A percentile compares a stretch with the other conserved stretches of the same genome.
phyloP scores from a whole-genome alignment of 768 basidiomycete species.

The Ramaria sp. region DNA sequence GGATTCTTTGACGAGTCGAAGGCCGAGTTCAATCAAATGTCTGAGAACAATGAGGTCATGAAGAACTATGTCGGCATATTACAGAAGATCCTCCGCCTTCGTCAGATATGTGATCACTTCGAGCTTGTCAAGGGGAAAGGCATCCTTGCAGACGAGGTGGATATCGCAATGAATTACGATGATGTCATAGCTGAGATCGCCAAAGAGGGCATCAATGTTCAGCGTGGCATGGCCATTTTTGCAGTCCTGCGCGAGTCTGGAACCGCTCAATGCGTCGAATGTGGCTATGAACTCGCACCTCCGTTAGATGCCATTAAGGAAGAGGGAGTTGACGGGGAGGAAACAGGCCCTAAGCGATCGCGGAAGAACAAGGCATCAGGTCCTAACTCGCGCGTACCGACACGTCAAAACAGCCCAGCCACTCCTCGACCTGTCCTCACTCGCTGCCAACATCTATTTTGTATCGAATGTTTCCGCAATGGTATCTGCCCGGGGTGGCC shows the following conservation, averaged over 20 bases:
- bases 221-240: conserved; percentile 75
- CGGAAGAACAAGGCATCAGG: conserved; percentile 22
- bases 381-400: conserved; percentile 58
- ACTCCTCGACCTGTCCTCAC: conserved; percentile 64
- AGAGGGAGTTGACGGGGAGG: conserved; percentile 40
- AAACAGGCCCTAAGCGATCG: conserved; percentile 38
- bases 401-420: conserved; percentile 64
- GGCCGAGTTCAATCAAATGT: conserved; percentile 81
- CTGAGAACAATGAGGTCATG: conserved; percentile 86
- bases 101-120: conserved; percentile 96
- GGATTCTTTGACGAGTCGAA: conserved; percentile 84
- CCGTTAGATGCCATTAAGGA: conserved; percentile 33
- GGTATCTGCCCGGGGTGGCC: conserved; percentile 80
- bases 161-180: conserved; percentile 55
- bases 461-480: conserved; percentile 71
- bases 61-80: conserved; percentile 98
- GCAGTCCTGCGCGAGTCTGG: conserved; percentile 77
- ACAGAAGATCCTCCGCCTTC: conserved; percentile 89
- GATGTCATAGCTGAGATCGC: conserved; percentile 67
- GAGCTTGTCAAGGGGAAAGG: conserved; percentile 75
- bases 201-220: conserved; percentile 64
- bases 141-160: conserved; percentile 27
- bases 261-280: conserved; percentile 83
- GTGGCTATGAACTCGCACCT: conserved; percentile 62
- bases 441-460: conserved; percentile 91